Evolutionary conservation across 2,329 filamentous ascomycete species (phyloP), one percentile per base, ranked within the genome.

Genomic region (Metarhizium anisopliae): DNA sequence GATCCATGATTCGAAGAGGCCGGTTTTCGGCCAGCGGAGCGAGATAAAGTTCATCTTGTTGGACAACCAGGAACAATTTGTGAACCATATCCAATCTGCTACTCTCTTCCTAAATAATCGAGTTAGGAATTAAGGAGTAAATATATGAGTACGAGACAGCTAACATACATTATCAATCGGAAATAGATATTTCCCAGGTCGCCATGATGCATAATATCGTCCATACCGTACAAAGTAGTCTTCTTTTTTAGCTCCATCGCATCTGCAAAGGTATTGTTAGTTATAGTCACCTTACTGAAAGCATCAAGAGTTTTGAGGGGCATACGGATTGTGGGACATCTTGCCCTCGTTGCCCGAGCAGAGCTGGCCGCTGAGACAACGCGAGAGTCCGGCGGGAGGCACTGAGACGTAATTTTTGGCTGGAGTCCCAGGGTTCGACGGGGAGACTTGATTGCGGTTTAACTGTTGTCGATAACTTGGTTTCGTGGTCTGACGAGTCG

Each of bases 51-150:
- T 62, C 63, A 2, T 77, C 69, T 42, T 78, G 75, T 59, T 86
- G 83, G 52, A 83, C 83, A 20, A 87, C 80, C 16, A 79, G 75
- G 64, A 91, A 87, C 62, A 93, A 75, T 64, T 89, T 88, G 74
- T 95, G 88, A 66, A 90, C 86, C 50, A 93, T 86, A 66, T 95
- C 90, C 66, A 93, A 79, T 61, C 89, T 83, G 67, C 91, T 87
- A 65, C 85, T 81, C 69, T 94, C 90, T 59, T 78, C 74, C 81
- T 89, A 67, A 51, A 5, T 18, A 36, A 47, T 32, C 20, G 25
- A n/a, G 59, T 67, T 56, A 66, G 60, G 35, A 42, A 10, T 54
- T 29, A 52, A n/a, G 11, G 35, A 36, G 18, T 18, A 16, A 30
- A 8, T 4, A 45, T 45, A 45, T 6, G 3, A 32, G 49, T 42